Percentiles rank a stretch among this genome's conserved stretches.
These are phyloP conservation scores for Botrytis squamosa DNA, from an alignment of 2,329 filamentous ascomycete genomes.

Conservation along the genomic window DNA sequence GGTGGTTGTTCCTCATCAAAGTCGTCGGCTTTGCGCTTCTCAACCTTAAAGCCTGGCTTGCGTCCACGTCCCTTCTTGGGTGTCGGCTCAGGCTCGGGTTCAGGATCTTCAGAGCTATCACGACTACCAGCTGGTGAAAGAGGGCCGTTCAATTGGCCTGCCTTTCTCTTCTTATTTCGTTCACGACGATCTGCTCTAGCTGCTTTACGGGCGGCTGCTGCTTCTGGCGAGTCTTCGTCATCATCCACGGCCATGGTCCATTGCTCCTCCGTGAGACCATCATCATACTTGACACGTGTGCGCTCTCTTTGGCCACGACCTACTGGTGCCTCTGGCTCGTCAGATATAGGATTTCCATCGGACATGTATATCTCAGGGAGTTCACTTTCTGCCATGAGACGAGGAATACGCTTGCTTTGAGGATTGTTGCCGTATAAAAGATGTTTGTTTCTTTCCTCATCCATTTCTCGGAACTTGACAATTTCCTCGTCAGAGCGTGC, in stretches of 20 bases:
- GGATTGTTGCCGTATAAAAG: constrained; percentile 68
- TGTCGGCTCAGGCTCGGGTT: constrained; percentile 51
- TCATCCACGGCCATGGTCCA: constrained; percentile 98
- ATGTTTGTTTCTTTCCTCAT: constrained; percentile 67
- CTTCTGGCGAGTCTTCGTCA: constrained; percentile 91
- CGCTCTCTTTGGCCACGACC: constrained; percentile 94
- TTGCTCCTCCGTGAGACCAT: constrained; percentile 96
- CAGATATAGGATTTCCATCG: constrained; percentile 77
- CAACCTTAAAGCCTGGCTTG: constrained; percentile 62
- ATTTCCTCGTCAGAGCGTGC: constrained; percentile 84
- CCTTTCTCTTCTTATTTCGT: constrained; percentile 68
- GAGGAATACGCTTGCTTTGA: constrained; percentile 64
- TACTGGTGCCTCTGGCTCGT: constrained; percentile 73
- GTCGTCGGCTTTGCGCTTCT: constrained; percentile 80
- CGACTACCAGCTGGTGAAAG: constrained; percentile 71
- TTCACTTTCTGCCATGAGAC: constrained; percentile 83
- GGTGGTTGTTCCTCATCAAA: constrained; percentile 75
- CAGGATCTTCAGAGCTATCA: constrained; percentile 76
- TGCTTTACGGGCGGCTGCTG: constrained; percentile 85
- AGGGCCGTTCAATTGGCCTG: constrained; percentile 36
- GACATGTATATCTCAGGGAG: constrained; percentile 91
- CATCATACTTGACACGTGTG: constrained; percentile 91
- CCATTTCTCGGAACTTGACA: constrained; percentile 74
- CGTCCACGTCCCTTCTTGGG: constrained; percentile 81
- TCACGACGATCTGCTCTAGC: constrained; percentile 79